A percentile compares a stretch with the other conserved stretches of the same genome.
Conservation (phyloP, 176 grass and related monocot species). For the Oryza glaberrima region DNA sequence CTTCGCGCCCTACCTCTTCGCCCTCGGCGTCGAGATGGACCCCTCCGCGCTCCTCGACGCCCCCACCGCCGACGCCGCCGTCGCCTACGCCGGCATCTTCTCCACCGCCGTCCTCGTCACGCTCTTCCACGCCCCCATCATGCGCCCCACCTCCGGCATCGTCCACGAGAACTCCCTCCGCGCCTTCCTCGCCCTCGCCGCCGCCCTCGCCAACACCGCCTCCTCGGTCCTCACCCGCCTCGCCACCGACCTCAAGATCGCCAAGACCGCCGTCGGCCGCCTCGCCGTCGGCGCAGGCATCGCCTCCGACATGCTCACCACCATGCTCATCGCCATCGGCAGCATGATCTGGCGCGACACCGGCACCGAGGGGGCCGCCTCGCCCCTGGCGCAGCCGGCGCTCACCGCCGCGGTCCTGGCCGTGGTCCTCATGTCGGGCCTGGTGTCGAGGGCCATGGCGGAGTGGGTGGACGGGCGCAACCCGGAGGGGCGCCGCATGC, state of each 20-base stretch:
- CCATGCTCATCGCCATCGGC: slow-evolving; percentile 56
- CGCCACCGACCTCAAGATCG: slow-evolving; percentile 77
- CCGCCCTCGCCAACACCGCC: slow-evolving; percentile 51
- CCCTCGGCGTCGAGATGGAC: slow-evolving; percentile 87
- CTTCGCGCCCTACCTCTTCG: slow-evolving; percentile 72
- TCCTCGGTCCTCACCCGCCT: slow-evolving; percentile 74
- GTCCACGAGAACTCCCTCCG: slow-evolving; percentile 51
- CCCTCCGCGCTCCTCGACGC: slow-evolving; percentile 49
- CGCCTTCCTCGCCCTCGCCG: slow-evolving; percentile 52
- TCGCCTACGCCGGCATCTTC: slow-evolving; percentile 69
- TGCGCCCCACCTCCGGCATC: slow-evolving; percentile 41
- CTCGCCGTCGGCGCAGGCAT: slow-evolving; percentile 64
- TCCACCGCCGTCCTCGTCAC: slow-evolving; percentile 51
- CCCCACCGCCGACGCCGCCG: slow-evolving; percentile 44
- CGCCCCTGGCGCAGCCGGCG: slow-evolving; percentile 15
- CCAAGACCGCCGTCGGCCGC: slow-evolving; percentile 66
- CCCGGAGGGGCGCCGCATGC: slow-evolving; percentile 69
- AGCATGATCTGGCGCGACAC: slow-evolving; percentile 64
- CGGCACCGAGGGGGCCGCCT: background rate
- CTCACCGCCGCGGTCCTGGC: slow-evolving; percentile 37
- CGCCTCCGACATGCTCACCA: slow-evolving; percentile 70
- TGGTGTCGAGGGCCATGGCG: slow-evolving; percentile 48
- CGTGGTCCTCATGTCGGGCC: slow-evolving; percentile 38
- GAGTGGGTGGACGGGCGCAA: slow-evolving; percentile 71
- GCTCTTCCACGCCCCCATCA: slow-evolving; percentile 47